These are phyloP conservation scores for Metschnikowia colocasiae DNA, from an alignment of 805 yeast genomes.

Conservation along the genomic window DNA sequence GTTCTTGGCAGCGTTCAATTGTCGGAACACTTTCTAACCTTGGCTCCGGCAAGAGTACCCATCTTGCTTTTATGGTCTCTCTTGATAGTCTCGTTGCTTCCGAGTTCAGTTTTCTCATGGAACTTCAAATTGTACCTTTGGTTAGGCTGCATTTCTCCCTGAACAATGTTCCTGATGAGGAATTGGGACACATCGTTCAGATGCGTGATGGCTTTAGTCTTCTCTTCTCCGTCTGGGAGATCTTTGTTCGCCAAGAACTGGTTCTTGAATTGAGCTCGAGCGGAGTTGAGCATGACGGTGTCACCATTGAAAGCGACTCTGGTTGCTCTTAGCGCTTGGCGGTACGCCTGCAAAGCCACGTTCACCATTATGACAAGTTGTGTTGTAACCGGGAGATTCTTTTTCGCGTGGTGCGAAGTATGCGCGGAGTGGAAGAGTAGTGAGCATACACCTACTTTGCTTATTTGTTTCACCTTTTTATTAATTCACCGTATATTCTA, in stretches of 20 bases:
- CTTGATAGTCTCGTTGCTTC: conserved; percentile 81
- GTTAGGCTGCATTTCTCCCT: conserved; percentile 55
- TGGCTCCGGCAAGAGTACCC: conserved; percentile 50
- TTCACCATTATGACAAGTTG: conserved; percentile 9
- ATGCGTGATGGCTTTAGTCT: conserved; percentile 31
- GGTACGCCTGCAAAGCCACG: conserved; percentile 47
- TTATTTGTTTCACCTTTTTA: background rate
- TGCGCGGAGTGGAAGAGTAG: background rate
- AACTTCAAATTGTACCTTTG: conserved; percentile 56
- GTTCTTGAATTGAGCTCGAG: conserved; percentile 55
- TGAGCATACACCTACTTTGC: background rate
- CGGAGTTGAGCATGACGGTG: conserved; percentile 46
- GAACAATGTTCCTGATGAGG: conserved; percentile 76
- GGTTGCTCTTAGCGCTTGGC: conserved; percentile 65
- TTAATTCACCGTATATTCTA: background rate
- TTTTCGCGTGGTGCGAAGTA: background rate
- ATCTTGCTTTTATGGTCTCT: conserved; percentile 41
- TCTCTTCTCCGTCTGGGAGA: conserved; percentile 37
- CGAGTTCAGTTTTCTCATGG: conserved; percentile 80
- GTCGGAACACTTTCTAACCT: conserved; percentile 36
- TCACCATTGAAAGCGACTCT: conserved; percentile 56
- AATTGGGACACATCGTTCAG: conserved; percentile 70
- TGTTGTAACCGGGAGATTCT: background rate
- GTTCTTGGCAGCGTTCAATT: background rate
- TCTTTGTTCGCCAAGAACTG: conserved; percentile 42